Conservation (phyloP, 352 stramenopile genomes). For the Globisporangium alternatum region DNA sequence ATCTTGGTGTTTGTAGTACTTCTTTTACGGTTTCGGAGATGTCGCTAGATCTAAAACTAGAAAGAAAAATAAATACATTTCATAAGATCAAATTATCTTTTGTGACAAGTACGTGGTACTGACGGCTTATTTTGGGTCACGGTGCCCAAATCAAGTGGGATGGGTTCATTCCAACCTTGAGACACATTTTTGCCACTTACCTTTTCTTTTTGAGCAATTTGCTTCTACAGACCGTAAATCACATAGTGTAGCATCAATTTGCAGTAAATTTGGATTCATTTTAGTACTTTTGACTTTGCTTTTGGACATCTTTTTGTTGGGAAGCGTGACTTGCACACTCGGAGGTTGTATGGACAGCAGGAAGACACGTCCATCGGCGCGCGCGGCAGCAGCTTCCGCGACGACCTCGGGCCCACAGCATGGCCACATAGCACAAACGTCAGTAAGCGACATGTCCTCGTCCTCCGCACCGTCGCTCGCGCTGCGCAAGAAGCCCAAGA, state of each 20-base stretch:
- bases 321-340: conserved; percentile 1
- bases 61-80: neutral
- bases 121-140: neutral
- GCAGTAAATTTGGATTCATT: neutral
- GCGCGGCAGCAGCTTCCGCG: neutral
- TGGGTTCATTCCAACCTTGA: neutral
- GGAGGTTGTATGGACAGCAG: conserved; percentile 31
- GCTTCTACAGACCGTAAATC: too few species aligned
- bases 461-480: conserved; percentile 1
- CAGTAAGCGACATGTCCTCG: neutral
- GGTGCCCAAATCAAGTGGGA: neutral
- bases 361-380: conserved; percentile 19
- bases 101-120: neutral
- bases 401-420: conserved; percentile 18
- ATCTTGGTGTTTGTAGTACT: neutral
- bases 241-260: too few species aligned
- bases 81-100: neutral
- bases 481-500: conserved; percentile 26
- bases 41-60: neutral
- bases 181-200: too few species aligned
- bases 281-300: neutral
- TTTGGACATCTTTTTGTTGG: neutral
- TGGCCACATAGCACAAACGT: neutral
- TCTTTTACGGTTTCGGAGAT: neutral
- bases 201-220: too few species aligned